Evolutionary conservation across 306 rosid species (phyloP).

Genomic region (Quercus berberidifolia): DNA sequence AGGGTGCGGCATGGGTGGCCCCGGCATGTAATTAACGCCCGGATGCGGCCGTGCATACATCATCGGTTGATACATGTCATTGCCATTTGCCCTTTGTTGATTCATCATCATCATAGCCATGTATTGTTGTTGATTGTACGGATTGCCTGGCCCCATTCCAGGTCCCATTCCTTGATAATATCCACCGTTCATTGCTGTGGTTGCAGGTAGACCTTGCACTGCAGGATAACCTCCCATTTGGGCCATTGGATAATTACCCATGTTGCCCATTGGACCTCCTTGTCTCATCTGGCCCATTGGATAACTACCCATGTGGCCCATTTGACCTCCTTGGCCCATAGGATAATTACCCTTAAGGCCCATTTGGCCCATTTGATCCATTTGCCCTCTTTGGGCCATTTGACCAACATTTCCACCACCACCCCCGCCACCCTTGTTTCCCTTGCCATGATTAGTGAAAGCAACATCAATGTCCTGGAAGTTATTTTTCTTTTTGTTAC

Average conservation of each 20-base stretch:
- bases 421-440: slow-evolving; percentile 29
- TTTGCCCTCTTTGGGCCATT: slow-evolving; percentile 14
- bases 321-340: slow-evolving; percentile 19
- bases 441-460: slow-evolving; percentile 36
- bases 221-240: slow-evolving; percentile 65
- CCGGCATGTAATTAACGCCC: slow-evolving; percentile 44
- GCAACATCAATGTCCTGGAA: slow-evolving; percentile 49
- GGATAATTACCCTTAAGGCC: slow-evolving; percentile 41
- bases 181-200: slow-evolving; percentile 55
- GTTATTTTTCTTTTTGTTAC: slow-evolving; percentile 37
- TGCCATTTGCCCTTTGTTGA: slow-evolving; percentile 60
- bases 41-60: slow-evolving; percentile 59
- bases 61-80: slow-evolving; percentile 70
- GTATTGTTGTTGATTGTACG: slow-evolving; percentile 54
- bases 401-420: slow-evolving; percentile 11
- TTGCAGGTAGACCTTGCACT: slow-evolving; percentile 77
- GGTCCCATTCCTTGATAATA: slow-evolving; percentile 65
- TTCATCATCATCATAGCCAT: slow-evolving; percentile 82
- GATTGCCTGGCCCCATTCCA: slow-evolving; percentile 32
- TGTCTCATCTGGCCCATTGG: slow-evolving; percentile 37
- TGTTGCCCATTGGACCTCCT: slow-evolving; percentile 26
- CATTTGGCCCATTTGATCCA: slow-evolving; percentile 11
- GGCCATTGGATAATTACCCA: slow-evolving; percentile 34
- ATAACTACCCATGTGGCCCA: slow-evolving; percentile 40
- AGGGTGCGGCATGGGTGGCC: slow-evolving; percentile 49